Evolutionary conservation across 371 early-diverging fungal species (phyloP).

Genomic region (Blastocladiella emersonii): DNA sequence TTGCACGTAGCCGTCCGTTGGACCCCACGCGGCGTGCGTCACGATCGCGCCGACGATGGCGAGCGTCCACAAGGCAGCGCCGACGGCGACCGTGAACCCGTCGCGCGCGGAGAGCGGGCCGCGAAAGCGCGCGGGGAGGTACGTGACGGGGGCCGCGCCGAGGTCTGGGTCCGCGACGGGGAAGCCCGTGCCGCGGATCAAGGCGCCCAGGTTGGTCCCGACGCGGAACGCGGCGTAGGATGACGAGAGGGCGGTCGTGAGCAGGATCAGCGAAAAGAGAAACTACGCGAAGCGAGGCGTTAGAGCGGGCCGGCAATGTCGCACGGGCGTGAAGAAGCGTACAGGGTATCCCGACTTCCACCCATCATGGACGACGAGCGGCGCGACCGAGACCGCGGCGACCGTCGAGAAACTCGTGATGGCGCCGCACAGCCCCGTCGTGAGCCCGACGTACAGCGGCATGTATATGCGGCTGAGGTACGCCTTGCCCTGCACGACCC

Average conservation of each 20-base stretch:
- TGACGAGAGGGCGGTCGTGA: background rate
- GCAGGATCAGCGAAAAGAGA: background rate
- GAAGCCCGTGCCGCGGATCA: background rate
- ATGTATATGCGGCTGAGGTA: slow-evolving; percentile 19
- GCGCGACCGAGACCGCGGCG: background rate
- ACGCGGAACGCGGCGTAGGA: background rate
- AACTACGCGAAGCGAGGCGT: background rate
- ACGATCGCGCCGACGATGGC: background rate
- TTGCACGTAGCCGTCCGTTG: background rate
- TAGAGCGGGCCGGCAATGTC: background rate
- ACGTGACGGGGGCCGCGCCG: background rate
- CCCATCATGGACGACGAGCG: background rate
- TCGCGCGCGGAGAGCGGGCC: background rate
- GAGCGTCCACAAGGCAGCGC: background rate
- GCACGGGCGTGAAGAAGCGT: background rate
- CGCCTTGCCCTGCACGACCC: slow-evolving; percentile 13
- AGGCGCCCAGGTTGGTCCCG: background rate
- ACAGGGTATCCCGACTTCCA: background rate
- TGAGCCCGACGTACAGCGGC: slow-evolving; percentile 41
- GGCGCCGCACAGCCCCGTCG: slow-evolving; percentile 71
- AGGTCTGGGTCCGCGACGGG: background rate
- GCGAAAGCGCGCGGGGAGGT: background rate
- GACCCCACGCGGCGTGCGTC: background rate
- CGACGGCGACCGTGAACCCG: background rate
- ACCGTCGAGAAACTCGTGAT: slow-evolving; percentile 68